These are phyloP conservation scores for Mangifera indica DNA, from an alignment of 345 rosid genomes.

Conservation along the genomic window DNA sequence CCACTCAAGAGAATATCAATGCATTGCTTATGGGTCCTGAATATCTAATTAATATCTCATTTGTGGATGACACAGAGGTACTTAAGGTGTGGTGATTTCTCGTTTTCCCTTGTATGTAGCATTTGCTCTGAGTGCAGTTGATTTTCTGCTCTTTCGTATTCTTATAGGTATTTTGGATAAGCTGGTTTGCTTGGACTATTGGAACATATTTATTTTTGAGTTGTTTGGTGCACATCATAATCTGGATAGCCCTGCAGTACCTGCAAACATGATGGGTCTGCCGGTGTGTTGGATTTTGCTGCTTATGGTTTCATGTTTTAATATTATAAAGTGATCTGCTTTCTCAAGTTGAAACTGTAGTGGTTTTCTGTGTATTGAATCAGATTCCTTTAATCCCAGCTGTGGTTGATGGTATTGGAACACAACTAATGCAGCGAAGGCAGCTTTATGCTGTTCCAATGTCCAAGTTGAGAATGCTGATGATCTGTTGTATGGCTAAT, in stretches of 20 bases:
- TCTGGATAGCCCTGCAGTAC: conserved; percentile 73
- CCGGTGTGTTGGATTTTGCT: conserved; percentile 45
- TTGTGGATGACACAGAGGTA: conserved; percentile 98
- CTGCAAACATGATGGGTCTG: conserved; percentile 74
- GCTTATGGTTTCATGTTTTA: neutral
- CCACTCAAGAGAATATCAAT: conserved; percentile 61
- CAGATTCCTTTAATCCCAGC: conserved; percentile 75
- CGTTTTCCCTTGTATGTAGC: neutral
- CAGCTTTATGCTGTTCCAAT: conserved; percentile 82
- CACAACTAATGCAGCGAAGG: conserved; percentile 76
- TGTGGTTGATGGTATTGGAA: conserved; percentile 84
- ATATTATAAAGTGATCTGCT: neutral
- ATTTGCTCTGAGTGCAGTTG: too few species aligned
- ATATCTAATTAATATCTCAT: conserved; percentile 83
- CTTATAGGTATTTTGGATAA: conserved; percentile 14
- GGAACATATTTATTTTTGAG: conserved; percentile 92
- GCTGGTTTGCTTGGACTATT: conserved; percentile 98
- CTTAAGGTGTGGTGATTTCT: conserved; percentile 63
- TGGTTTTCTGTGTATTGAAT: conserved; percentile 15
- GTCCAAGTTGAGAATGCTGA: conserved; percentile 90
- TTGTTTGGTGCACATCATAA: conserved; percentile 85
- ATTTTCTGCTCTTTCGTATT: too few species aligned
- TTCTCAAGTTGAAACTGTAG: neutral
- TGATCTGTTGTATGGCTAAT: conserved; percentile 99
- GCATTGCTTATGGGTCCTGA: conserved; percentile 78